These are phyloP conservation scores for Nemania serpens DNA, from an alignment of 2,329 filamentous ascomycete genomes.

Conservation along the genomic window DNA sequence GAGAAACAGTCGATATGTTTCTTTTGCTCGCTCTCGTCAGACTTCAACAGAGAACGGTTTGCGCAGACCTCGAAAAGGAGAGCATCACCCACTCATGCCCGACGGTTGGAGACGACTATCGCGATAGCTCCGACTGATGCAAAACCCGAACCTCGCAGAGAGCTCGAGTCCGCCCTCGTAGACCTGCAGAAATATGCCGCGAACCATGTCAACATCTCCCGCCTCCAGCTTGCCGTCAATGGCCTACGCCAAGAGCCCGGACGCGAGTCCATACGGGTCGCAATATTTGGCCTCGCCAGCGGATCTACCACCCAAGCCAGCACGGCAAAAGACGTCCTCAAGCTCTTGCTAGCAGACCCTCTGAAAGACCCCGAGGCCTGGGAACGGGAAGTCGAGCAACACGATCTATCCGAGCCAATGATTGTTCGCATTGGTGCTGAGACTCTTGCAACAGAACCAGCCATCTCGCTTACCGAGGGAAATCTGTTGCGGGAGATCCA, in stretches of 20 bases:
- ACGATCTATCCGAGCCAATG: slow-evolving; percentile 60
- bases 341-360: slow-evolving; percentile 73
- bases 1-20: slow-evolving; percentile 36
- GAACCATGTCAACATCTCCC: slow-evolving; percentile 68
- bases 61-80: slow-evolving; percentile 32
- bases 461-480: slow-evolving; percentile 45
- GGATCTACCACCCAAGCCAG: slow-evolving; percentile 44
- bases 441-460: slow-evolving; percentile 45
- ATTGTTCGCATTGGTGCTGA: slow-evolving; percentile 61
- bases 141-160: slow-evolving; percentile 44
- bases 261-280: slow-evolving; percentile 62
- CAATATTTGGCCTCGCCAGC: slow-evolving; percentile 56
- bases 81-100: slow-evolving; percentile 27
- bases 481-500: slow-evolving; percentile 62
- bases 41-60: slow-evolving; percentile 14
- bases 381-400: slow-evolving; percentile 65
- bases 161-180: slow-evolving; percentile 63
- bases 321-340: slow-evolving; percentile 68
- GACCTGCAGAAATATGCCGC: slow-evolving; percentile 65
- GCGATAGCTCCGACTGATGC: slow-evolving; percentile 11
- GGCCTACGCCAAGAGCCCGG: slow-evolving; percentile 63
- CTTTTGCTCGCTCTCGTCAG: slow-evolving; percentile 39
- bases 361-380: slow-evolving; percentile 65
- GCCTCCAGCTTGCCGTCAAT: slow-evolving; percentile 72
- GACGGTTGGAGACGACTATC: slow-evolving; percentile 34